phyloP scores from a whole-genome alignment of 2,329 filamentous ascomycete genomes.

The Neopestalotiopsis sp. region DNA sequence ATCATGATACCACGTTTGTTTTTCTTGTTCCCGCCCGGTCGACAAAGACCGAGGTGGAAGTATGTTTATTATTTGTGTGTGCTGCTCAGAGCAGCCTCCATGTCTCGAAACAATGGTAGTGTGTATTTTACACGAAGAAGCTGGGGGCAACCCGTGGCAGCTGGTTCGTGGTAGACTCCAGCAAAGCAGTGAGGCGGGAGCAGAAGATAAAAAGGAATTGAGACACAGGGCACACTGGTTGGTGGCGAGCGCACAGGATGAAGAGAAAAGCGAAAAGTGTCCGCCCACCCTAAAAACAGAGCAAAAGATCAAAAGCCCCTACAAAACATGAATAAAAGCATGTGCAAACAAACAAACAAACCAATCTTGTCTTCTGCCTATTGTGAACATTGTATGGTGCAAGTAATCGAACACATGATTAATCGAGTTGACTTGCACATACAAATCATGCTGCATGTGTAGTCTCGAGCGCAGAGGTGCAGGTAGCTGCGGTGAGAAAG shows the following conservation, averaged over 20 bases:
- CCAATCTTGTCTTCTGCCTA: background rate
- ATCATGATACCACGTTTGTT: constrained; percentile 42
- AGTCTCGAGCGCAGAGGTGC: background rate
- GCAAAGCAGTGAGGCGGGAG: background rate
- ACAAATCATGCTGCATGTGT: background rate
- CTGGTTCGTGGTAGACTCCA: background rate
- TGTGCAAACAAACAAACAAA: constrained; percentile 2
- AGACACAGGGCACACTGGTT: background rate
- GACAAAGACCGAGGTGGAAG: constrained; percentile 11
- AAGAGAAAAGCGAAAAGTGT: constrained; percentile 7
- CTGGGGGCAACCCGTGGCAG: constrained; percentile 12
- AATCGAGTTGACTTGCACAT: too few species aligned
- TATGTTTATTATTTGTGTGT: constrained; percentile 15
- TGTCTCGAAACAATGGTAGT: constrained; percentile 15
- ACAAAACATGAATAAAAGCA: constrained; percentile 17
- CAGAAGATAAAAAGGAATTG: background rate
- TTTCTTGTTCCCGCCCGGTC: constrained; percentile 21
- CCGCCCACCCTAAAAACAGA: constrained; percentile 11
- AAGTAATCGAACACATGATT: too few species aligned
- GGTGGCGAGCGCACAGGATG: background rate
- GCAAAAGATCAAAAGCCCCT: constrained; percentile 15
- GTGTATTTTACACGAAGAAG: constrained; percentile 11
- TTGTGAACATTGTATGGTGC: background rate
- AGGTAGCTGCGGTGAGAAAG: background rate
- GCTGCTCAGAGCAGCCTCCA: constrained; percentile 11